Base-by-base conservation (phyloP, 345 rosid species). In the Gossypium herbaceum region DNA sequence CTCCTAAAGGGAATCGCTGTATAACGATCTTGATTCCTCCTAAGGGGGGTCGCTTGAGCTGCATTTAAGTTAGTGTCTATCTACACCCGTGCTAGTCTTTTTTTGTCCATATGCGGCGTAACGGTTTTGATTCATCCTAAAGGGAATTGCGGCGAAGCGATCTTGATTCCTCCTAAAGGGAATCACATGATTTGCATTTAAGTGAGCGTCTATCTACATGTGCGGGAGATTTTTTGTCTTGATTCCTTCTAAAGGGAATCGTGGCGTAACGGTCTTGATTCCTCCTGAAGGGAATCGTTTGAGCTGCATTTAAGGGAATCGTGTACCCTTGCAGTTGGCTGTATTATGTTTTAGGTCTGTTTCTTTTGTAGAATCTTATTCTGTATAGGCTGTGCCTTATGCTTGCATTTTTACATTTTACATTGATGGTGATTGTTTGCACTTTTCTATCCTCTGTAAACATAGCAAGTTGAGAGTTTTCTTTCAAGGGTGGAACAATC, bases 401-500 rank as follows among this genome's bases (percentile, higher is more conserved):
- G 58, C 22, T 50, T 24, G 44, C 4, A 20, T 12, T 50, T 68
- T 51, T 15, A 1, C 44, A 0, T 25, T 19, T 25, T 50, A 25
- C 58, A 50, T 68, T 25, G 72, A 68, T 48, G 56, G 9, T 48
- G 57, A 68, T 52, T 4, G 22, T 51, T 52, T 24, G 11, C 45
- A 50, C 22, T 76, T 64, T 60, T 45, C 7, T 34, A 16, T 72
- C 61, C 24, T 75, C 44, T 22, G 66, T 61, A 43, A 68, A 48
- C 86, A 81, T 81, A 96, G 98, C 88, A 88, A 86, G 82, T 86
- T 69, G 97, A 92, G 78, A 64, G 50, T 66, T 84, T 77, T 82
- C 84, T 96, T 12, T 68, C 87, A 25, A 92, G 81, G 71, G 99
- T 96, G 61, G 98, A 92, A 78, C 99, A 96, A 80, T 92, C 97